phyloP scores from a whole-genome alignment of 441 rosid genomes.

The Adansonia madagascariensis region DNA sequence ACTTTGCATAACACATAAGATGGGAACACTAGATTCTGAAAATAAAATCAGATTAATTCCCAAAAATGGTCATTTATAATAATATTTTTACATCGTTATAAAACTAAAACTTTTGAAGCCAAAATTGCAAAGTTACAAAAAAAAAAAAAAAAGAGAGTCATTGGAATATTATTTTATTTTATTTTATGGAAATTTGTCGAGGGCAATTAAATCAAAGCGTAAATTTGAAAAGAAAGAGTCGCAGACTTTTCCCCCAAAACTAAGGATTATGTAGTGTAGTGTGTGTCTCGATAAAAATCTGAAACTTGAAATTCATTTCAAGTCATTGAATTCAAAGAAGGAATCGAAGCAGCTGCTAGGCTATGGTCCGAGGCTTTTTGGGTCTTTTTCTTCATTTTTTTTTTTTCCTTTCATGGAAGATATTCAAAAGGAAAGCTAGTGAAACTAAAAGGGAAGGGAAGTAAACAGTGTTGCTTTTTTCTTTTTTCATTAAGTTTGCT shows the following conservation, averaged over 20 bases:
- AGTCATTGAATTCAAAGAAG: not conserved
- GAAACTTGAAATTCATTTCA: not conserved
- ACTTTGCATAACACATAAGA: too few relatives aligned
- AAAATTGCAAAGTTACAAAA: too few relatives aligned
- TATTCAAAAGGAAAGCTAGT: not conserved
- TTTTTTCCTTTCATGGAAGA: not conserved
- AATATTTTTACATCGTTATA: too few relatives aligned
- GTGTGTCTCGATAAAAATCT: not conserved
- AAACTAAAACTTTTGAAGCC: too few relatives aligned
- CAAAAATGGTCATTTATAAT: too few relatives aligned
- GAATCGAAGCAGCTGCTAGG: not conserved
- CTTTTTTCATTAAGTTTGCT: not conserved
- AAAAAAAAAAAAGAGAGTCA: too few relatives aligned
- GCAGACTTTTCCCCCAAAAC: slow-evolving; percentile 13
- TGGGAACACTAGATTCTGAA: too few relatives aligned
- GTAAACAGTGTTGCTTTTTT: not conserved
- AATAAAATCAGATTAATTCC: too few relatives aligned
- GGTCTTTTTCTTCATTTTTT: not conserved
- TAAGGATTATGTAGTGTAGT: not conserved
- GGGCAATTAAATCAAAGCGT: not conserved
- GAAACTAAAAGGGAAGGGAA: not conserved
- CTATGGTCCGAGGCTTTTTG: not conserved
- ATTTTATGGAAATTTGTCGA: not conserved
- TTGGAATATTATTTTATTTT: not conserved
- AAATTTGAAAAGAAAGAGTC: not conserved